Base-by-base conservation (phyloP, 768 basidiomycete species). In the Dioszegia hungarica region DNA sequence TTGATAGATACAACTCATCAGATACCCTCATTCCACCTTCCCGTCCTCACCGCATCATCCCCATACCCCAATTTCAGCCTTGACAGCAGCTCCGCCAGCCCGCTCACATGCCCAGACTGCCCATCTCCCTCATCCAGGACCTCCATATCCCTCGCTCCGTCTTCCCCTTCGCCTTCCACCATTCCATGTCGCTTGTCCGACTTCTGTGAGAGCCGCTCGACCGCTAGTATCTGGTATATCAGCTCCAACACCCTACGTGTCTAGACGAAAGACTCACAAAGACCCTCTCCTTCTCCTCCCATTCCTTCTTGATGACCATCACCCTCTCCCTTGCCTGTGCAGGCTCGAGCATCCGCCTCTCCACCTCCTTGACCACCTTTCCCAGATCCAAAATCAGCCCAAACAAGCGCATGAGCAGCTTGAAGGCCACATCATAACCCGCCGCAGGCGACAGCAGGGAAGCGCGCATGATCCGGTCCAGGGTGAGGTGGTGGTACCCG, bases 351-450 rank as follows among this genome's bases (percentile, higher is more conserved):
- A 37, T n/a, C 9, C 67, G 52, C 22, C 59, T 28, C 36, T 65
- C 49, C 25, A 68, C 29, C 56, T 64, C 58, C 19, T 69, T 68
- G 34, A 72, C 45, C 14, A 57, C 31, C 33, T 72, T 72, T 6
- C 65, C 70, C n/a, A 69, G 28, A 43, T 72, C 67, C 45, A 72
- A 40, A 12, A 67, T 51, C 31, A 72, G 34, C 5, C 59, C 58
- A 27, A 65, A 62, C 3, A 72, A 54, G 22, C 25, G 38, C 67
- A 67, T 69, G n/a, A 72, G 56, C 36, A 68, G 33, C 39, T 65
- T 67, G 38, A 34, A 62, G 2, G 62, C 57, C 5, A 67, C 54
- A 49, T 72, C 61, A 12, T 68, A 60, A 8, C 67, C 63, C 9
- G 61, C 40, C 20, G 37, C 38, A 27, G 58, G 36, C 3, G 47